Conservation (phyloP, 306 rosid genomes). For the Hippophae gyantsensis region DNA sequence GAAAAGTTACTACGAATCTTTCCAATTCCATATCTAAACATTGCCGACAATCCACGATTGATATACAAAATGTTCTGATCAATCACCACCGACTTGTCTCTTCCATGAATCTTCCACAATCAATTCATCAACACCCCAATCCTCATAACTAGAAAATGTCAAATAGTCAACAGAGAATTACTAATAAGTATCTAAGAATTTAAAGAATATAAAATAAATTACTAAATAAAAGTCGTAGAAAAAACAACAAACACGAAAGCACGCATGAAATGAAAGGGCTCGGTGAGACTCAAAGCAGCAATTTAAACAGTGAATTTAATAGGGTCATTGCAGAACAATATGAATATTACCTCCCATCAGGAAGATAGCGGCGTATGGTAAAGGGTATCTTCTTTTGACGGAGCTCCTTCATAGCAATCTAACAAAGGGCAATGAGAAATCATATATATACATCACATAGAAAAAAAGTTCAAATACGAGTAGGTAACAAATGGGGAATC, state of each 20-base stretch:
- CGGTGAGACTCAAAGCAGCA: too few species aligned
- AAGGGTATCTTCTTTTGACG: slow-evolving; percentile 88
- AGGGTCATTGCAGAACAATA: neutral
- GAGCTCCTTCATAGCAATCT: slow-evolving; percentile 98
- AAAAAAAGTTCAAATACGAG: neutral
- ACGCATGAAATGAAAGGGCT: neutral
- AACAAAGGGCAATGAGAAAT: neutral
- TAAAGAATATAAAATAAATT: neutral
- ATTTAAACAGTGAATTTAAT: too few species aligned
- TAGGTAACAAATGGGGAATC: too few species aligned
- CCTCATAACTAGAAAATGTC: slow-evolving; percentile 59
- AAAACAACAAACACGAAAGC: neutral
- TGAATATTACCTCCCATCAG: slow-evolving; percentile 78
- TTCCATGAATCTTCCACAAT: slow-evolving; percentile 98
- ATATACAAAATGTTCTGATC: slow-evolving; percentile 5
- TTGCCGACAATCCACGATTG: too few species aligned
- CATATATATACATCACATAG: neutral
- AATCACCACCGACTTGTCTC: slow-evolving; percentile 94
- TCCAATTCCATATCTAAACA: too few species aligned
- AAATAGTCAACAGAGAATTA: neutral
- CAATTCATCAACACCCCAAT: slow-evolving; percentile 97
- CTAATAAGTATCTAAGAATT: neutral
- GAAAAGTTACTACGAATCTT: too few species aligned
- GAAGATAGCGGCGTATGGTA: slow-evolving; percentile 91
- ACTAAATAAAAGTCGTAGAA: neutral